Conservation (phyloP, 164 flowering plant genomes). For the Sextonia rubra region DNA sequence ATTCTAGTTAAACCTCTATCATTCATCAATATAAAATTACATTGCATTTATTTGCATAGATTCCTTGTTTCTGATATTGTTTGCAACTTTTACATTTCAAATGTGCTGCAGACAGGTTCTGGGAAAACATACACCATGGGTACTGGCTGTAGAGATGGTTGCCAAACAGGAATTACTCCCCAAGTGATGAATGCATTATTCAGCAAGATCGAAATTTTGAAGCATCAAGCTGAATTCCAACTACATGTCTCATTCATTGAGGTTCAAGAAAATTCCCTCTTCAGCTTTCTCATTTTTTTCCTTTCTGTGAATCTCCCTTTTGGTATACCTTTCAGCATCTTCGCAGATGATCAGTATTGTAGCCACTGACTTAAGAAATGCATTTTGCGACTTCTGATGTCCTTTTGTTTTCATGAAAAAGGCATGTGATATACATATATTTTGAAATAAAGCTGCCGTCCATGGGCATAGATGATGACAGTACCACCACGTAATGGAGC, state of each 20-base stretch:
- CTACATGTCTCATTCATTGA: slow-evolving; percentile 95
- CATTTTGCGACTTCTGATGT: not conserved
- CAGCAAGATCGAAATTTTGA: slow-evolving; percentile 67
- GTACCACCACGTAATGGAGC: not conserved
- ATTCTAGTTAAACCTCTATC: not conserved
- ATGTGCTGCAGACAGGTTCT: slow-evolving; percentile 81
- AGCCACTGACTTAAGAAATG: too few relatives aligned
- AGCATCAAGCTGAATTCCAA: slow-evolving; percentile 84
- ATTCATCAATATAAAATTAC: too few relatives aligned
- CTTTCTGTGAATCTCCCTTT: not conserved
- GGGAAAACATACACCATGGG: slow-evolving; percentile 99
- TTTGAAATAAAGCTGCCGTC: not conserved
- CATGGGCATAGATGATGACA: not conserved
- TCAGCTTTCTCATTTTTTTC: not conserved
- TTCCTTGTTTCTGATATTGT: not conserved
- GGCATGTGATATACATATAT: too few relatives aligned
- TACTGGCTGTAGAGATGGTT: slow-evolving; percentile 73
- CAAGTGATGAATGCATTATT: slow-evolving; percentile 85
- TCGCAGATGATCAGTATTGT: not conserved
- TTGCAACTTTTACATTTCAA: slow-evolving; percentile 14
- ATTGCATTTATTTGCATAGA: not conserved
- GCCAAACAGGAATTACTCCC: slow-evolving; percentile 75
- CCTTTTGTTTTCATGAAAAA: not conserved
- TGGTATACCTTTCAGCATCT: not conserved
- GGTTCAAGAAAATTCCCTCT: slow-evolving; percentile 36